Evolutionary conservation across 768 basidiomycete species (phyloP), one percentile per base, ranked within the genome.

Genomic region (Boletus insuetus): DNA sequence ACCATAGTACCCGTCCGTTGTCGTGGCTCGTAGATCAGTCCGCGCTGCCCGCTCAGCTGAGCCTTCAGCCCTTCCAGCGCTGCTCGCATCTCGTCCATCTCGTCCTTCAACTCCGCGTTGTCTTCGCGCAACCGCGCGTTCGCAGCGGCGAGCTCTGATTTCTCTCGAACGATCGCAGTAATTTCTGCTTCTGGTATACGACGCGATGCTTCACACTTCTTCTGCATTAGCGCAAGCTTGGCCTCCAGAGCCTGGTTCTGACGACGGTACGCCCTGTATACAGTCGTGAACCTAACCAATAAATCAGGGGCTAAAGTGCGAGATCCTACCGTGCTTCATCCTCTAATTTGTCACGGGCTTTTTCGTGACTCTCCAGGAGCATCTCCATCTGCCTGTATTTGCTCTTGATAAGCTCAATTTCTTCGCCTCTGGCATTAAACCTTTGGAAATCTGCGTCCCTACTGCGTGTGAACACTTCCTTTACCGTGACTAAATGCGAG

Each of bases 371-470:
- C 43, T 84, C 79, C 7, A 91, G 64, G 3, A 79, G 78, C 58
- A 89, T 67, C 60, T 85, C 77, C 82, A 89, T 82, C 63, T 89
- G 84, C 65, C 78, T 80, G 64, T 81, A 85, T 54, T 79, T 76
- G 63, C 75, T 80, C 46, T 78, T 78, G 72, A 89, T 77, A 3
- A 72, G 61, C 39, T 79, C 74, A 16, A 90, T 77, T 52, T 85
- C 76, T 40, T 83, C 80, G 35, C 77, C 83, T 39, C 83, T 80
- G 44, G 82, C 80, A 54, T 85, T 87, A 58, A 86, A 87, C 60
- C 78, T 86, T 51, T 78, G 75, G 58, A 89, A 89, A 63, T 92
- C 90, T 22, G 75, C 75, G 56, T 91, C 87, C 88, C 91, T 93
- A 56, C 46, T 29, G 12, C 14, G 48, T 41, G 56, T 67, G 32